Conservation (phyloP, 495 filamentous ascomycete species). For the Aspergillus campestris region DNA sequence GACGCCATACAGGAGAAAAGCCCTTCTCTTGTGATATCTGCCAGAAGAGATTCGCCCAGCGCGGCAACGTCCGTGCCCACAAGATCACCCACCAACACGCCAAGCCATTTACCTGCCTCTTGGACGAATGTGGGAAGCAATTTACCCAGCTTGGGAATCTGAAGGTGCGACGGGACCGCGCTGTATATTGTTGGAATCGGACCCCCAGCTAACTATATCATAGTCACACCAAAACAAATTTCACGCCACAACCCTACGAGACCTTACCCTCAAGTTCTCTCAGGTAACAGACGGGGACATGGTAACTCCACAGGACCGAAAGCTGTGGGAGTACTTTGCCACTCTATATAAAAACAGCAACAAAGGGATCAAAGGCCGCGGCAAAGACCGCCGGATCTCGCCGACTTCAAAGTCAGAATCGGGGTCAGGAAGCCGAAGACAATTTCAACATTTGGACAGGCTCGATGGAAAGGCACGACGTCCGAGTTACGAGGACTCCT, state of each 20-base stretch:
- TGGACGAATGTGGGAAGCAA: conserved; percentile 75
- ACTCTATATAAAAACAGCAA: conserved; percentile 88
- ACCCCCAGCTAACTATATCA: conserved; percentile 4
- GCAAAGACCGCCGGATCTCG: conserved; percentile 60
- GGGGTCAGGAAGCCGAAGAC: conserved; percentile 6
- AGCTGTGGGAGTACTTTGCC: conserved; percentile 80
- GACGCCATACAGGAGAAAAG: conserved; percentile 79
- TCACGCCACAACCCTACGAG: conserved; percentile 61
- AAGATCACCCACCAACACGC: conserved; percentile 67
- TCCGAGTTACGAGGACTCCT: conserved; percentile 27
- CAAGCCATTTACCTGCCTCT: conserved; percentile 72
- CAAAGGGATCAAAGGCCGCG: conserved; percentile 89
- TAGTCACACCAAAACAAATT: conserved; percentile 95
- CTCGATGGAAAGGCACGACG: conserved; percentile 21
- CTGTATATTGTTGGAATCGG: no score
- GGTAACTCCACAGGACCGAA: conserved; percentile 60
- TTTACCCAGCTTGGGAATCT: conserved; percentile 87
- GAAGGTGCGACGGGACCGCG: conserved; percentile 47
- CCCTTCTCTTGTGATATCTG: conserved; percentile 80
- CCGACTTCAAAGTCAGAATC: conserved; percentile 21
- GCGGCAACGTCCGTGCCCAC: conserved; percentile 82
- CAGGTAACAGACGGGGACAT: conserved; percentile 50
- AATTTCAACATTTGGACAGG: conserved; percentile 14
- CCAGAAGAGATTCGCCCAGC: conserved; percentile 73
- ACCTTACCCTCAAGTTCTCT: conserved; percentile 68